Conservation (phyloP, 305 asterid genomes). For the Caryopteris hybrid region DNA sequence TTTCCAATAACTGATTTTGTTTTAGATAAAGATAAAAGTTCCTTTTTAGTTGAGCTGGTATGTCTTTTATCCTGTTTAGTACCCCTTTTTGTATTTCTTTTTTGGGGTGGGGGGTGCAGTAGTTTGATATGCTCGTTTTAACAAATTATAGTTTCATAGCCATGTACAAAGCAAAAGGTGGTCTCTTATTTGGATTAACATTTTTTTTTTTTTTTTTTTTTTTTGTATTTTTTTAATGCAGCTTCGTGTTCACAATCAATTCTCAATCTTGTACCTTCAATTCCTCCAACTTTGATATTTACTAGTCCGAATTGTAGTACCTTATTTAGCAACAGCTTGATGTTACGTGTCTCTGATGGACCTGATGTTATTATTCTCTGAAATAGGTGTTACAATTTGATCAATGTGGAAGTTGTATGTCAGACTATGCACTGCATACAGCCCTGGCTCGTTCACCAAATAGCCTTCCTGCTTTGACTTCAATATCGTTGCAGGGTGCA, state of each 20-base stretch:
- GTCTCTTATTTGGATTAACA: too few relatives aligned
- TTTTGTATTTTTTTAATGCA: too few relatives aligned
- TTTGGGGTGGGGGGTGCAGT: neutral
- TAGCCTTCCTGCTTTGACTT: slow-evolving; percentile 56
- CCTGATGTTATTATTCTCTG: slow-evolving; percentile 21
- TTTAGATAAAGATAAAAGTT: neutral
- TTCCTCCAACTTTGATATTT: neutral
- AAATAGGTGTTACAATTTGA: slow-evolving; percentile 84
- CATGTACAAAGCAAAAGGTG: too few relatives aligned
- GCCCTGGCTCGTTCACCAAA: slow-evolving; percentile 57
- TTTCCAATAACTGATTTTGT: slow-evolving; percentile 1
- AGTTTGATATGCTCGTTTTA: too few relatives aligned
- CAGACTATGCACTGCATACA: slow-evolving; percentile 51
- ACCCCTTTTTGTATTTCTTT: neutral
- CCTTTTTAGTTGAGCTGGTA: neutral
- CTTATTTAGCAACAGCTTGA: neutral
- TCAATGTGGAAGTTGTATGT: slow-evolving; percentile 69
- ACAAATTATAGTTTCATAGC: too few relatives aligned
- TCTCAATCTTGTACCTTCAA: too few relatives aligned
- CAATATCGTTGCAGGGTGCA: slow-evolving; percentile 76
- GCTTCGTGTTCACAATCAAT: too few relatives aligned
- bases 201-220: too few relatives aligned
- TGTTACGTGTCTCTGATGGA: slow-evolving; percentile 9
- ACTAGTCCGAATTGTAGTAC: neutral
- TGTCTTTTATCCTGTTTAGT: slow-evolving; percentile 5